Evolutionary conservation across 371 early-diverging fungal genomes (phyloP), one percentile per base, ranked within the genome.

Genomic region (Mucor racemosus): DNA sequence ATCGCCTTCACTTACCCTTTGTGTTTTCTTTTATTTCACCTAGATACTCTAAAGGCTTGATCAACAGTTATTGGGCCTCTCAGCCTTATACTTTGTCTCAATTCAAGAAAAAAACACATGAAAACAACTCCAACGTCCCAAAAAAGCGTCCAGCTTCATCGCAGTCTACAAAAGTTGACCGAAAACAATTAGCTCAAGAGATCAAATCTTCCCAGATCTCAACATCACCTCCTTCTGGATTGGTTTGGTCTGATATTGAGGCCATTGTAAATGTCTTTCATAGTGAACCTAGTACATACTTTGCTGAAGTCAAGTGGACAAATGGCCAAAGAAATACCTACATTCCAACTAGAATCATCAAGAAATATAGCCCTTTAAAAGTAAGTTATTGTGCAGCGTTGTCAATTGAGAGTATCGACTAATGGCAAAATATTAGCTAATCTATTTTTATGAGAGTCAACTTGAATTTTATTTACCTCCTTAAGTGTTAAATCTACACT

Each of bases 301-400:
- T 68, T 62, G 73, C 73, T 21, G 69, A 73, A 58, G 53, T 73
- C 13, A 64, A 54, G 26, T 73, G 73, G 73, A 10, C 36, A 11
- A 13, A 35, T 13, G 17, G 40, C 4, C 14, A 40, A 8, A 26
- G 21, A n/a, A 48, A 57, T 56, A 65, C 71, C 1, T 70, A 60
- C 31, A 62, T 66, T 36, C 71, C 71, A 9, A 70, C 66, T 1
- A 44, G 71, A 42, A 56, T 70, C 4, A n/a, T 70, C 46, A 62
- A 60, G 14, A 44, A 58, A 15, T 35, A 35, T 34, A 53, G 34
- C 15, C 71, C 71, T 4, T 26, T 62, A 10, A 65, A 70, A 36
- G 71, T 70, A 60, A 58, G 26, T 26, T 26, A 26, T 26, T 26
- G 26, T 26, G 26, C 3, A 26, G 66, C 19, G 3, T 13, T 21